Evolutionary conservation across 1,284 basidiomycete genomes (phyloP).

Genomic region (Stereum hirsutum): DNA sequence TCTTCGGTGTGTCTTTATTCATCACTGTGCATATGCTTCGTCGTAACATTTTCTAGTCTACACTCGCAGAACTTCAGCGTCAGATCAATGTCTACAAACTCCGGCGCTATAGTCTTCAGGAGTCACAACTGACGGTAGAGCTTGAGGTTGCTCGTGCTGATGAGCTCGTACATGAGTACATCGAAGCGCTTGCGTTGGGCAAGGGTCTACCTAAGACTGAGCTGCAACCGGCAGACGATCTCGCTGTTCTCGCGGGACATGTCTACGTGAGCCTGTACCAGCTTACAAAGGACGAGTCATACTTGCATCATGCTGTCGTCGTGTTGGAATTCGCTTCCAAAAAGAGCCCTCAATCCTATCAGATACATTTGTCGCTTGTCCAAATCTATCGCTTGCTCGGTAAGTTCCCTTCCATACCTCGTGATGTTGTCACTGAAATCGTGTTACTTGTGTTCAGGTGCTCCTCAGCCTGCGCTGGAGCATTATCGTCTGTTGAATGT

Average conservation of each 20-base stretch:
- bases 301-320: conserved; percentile 53
- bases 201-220: conserved; percentile 63
- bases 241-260: conserved; percentile 68
- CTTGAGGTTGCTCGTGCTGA: conserved; percentile 42
- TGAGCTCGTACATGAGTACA: conserved; percentile 51
- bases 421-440: not conserved
- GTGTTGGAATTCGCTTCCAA: conserved; percentile 64
- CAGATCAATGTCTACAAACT: conserved; percentile 69
- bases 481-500: conserved; percentile 70
- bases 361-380: conserved; percentile 65
- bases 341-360: conserved; percentile 73
- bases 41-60: conserved; percentile 25
- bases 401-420: conserved; percentile 15
- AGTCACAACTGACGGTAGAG: conserved; percentile 40
- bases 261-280: conserved; percentile 59
- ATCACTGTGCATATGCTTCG: not conserved
- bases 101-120: conserved; percentile 45
- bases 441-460: conserved; percentile 33
- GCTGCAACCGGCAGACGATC: conserved; percentile 81
- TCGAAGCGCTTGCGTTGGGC: conserved; percentile 58
- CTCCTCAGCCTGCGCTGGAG: conserved; percentile 58
- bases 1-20: conserved; percentile 34
- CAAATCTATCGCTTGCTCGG: conserved; percentile 75
- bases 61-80: conserved; percentile 39
- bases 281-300: conserved; percentile 39